Evolutionary conservation across 2,329 filamentous ascomycete genomes (phyloP).

Genomic region (Neoarthrinium moseri): DNA sequence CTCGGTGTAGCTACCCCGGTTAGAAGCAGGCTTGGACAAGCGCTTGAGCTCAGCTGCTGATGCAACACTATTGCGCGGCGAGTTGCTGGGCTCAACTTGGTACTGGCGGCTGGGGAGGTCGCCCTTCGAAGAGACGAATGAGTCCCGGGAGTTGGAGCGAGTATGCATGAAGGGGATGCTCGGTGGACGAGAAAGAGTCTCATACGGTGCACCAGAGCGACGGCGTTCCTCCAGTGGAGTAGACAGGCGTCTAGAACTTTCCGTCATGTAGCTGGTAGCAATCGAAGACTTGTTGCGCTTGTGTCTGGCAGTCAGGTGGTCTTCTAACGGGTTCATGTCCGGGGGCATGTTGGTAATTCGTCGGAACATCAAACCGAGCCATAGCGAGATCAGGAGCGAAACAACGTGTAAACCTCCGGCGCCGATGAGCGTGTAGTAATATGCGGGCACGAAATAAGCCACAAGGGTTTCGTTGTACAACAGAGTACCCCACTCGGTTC

Average conservation of each 20-base stretch:
- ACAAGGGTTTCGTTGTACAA: constrained; percentile 56
- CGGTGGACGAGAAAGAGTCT: constrained; percentile 45
- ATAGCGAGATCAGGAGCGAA: constrained; percentile 70
- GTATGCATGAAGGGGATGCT: constrained; percentile 81
- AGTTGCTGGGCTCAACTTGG: constrained; percentile 43
- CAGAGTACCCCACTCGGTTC: constrained; percentile 64
- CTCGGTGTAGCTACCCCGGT: constrained; percentile 47
- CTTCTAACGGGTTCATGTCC: constrained; percentile 92
- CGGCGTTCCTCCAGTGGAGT: constrained; percentile 40
- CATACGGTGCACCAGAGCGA: constrained; percentile 42
- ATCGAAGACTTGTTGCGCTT: constrained; percentile 70
- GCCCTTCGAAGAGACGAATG: constrained; percentile 46
- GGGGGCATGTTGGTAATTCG: constrained; percentile 81
- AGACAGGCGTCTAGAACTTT: constrained; percentile 61
- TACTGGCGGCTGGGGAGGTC: constrained; percentile 57
- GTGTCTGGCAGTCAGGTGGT: constrained; percentile 78
- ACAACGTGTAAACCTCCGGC: constrained; percentile 68
- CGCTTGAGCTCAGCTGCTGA: constrained; percentile 46
- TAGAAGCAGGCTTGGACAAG: constrained; percentile 37
- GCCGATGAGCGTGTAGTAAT: constrained; percentile 66
- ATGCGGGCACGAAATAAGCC: constrained; percentile 60
- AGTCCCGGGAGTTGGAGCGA: constrained; percentile 61
- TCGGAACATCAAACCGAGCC: constrained; percentile 75
- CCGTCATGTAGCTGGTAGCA: constrained; percentile 39
- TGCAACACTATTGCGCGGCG: constrained; percentile 37